Percentiles rank a stretch among this genome's conserved stretches.
These are phyloP conservation scores for Fraxinus cuspidata DNA, from an alignment of 257 asterid species.

Conservation along the genomic window DNA sequence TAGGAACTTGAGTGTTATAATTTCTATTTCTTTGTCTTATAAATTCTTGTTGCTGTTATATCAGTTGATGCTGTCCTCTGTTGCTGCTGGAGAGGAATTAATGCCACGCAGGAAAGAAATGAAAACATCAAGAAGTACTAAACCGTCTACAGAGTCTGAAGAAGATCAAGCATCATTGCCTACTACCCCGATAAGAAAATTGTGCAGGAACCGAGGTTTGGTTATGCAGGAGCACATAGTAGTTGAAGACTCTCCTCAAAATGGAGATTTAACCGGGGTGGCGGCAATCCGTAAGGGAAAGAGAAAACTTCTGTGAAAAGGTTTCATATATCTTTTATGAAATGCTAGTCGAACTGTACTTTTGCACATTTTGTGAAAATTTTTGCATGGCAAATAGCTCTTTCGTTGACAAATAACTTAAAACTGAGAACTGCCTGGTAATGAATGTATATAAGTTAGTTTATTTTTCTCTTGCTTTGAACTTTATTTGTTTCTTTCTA, in stretches of 20 bases:
- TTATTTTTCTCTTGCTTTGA: neutral
- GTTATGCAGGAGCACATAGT: conserved; percentile 81
- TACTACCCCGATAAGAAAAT: conserved; percentile 89
- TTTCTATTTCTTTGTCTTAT: neutral
- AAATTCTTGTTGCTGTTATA: conserved; percentile 9
- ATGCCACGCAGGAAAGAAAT: conserved; percentile 73
- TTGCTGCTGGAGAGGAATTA: conserved; percentile 74
- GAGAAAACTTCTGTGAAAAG: conserved; percentile 49
- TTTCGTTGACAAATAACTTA: neutral
- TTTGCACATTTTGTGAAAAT: neutral
- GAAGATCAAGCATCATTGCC: conserved; percentile 45
- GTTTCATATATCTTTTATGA: neutral
- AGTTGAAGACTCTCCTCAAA: conserved; percentile 84
- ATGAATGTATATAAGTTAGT: neutral
- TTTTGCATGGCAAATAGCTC: neutral
- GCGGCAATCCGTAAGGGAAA: conserved; percentile 67
- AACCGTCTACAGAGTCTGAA: conserved; percentile 32
- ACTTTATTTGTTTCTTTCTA: neutral
- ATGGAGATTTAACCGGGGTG: conserved; percentile 42
- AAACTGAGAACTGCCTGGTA: neutral
- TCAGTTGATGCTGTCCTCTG: conserved; percentile 76
- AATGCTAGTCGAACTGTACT: neutral
- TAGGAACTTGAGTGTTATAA: neutral
- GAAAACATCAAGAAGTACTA: conserved; percentile 20
- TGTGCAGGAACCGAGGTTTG: conserved; percentile 82